A percentile compares a stretch with the other conserved stretches of the same genome.
Conservation (phyloP, 2,329 filamentous ascomycete species). For the Onygenales sp. region DNA sequence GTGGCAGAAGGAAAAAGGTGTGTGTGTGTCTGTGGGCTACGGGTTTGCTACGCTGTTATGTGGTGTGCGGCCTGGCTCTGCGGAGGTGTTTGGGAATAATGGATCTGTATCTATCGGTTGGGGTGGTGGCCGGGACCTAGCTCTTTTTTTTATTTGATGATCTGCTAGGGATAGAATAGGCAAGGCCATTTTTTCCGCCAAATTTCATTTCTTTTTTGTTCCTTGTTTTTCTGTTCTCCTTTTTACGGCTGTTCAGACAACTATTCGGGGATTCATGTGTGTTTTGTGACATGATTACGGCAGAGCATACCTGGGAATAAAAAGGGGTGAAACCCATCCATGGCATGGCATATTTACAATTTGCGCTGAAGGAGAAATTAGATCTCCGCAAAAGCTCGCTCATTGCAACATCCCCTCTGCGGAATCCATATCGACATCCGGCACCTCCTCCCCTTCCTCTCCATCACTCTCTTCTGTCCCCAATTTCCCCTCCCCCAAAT, state of each 20-base stretch:
- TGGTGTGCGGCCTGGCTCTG: not conserved
- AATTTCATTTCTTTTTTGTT: not conserved
- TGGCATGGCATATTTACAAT: not conserved
- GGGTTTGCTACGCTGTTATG: not conserved
- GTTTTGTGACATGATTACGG: not conserved
- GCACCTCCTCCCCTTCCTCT: not conserved
- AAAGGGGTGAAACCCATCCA: not conserved
- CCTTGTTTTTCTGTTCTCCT: not conserved
- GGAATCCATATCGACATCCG: constrained; percentile 4
- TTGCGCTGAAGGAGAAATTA: not conserved
- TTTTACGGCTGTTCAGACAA: no score
- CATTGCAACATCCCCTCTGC: no score
- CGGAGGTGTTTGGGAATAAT: not conserved
- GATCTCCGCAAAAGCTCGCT: no score
- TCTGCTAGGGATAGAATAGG: constrained; percentile 4
- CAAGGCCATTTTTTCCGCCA: not conserved
- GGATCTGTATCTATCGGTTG: constrained; percentile 1
- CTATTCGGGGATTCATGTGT: not conserved
- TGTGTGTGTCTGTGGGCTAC: not conserved
- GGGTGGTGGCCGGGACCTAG: not conserved
- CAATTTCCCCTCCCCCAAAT: constrained; percentile 24
- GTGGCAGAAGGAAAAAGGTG: not conserved
- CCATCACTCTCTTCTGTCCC: not conserved
- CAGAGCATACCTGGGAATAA: not conserved
- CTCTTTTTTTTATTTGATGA: not conserved